Conservation (phyloP, 2,329 filamentous ascomycete genomes). For the Fusarium liriodendri region DNA sequence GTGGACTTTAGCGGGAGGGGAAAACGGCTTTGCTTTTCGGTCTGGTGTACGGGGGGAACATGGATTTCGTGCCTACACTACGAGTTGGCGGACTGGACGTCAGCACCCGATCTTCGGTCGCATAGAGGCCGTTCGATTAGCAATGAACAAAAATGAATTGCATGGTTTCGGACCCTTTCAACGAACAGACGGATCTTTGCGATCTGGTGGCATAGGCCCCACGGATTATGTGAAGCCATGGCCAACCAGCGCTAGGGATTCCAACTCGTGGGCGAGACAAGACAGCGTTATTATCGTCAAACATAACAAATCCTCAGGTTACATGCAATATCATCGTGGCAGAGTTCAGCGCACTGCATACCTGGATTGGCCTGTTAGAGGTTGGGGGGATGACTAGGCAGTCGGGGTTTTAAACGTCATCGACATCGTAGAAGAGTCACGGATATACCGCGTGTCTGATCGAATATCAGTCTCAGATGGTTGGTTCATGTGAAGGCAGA, state of each 20-base stretch:
- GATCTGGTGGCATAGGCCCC: neutral
- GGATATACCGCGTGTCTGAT: neutral
- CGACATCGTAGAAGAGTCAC: slow-evolving; percentile 2
- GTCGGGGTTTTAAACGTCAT: neutral
- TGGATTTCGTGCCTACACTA: slow-evolving; percentile 58
- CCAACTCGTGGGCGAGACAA: neutral
- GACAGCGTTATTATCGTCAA: neutral
- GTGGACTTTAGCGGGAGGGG: slow-evolving; percentile 45
- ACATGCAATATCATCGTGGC: neutral
- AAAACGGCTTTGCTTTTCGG: slow-evolving; percentile 59
- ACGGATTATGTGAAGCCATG: slow-evolving; percentile 17
- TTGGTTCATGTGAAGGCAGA: neutral
- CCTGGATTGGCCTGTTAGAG: neutral
- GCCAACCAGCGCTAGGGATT: slow-evolving; percentile 14
- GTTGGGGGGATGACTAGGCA: neutral
- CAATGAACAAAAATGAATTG: slow-evolving; percentile 55
- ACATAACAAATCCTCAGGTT: neutral
- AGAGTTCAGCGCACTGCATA: neutral
- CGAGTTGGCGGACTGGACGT: slow-evolving; percentile 56
- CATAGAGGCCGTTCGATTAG: slow-evolving; percentile 56
- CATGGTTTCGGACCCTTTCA: slow-evolving; percentile 50
- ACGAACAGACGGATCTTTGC: slow-evolving; percentile 23
- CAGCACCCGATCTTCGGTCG: slow-evolving; percentile 54
- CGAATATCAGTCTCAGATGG: neutral
- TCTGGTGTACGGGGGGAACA: slow-evolving; percentile 58